A percentile compares a stretch with the other conserved stretches of the same genome.
Conservation (phyloP, 345 rosid species). For the Bruguiera gymnorhiza region DNA sequence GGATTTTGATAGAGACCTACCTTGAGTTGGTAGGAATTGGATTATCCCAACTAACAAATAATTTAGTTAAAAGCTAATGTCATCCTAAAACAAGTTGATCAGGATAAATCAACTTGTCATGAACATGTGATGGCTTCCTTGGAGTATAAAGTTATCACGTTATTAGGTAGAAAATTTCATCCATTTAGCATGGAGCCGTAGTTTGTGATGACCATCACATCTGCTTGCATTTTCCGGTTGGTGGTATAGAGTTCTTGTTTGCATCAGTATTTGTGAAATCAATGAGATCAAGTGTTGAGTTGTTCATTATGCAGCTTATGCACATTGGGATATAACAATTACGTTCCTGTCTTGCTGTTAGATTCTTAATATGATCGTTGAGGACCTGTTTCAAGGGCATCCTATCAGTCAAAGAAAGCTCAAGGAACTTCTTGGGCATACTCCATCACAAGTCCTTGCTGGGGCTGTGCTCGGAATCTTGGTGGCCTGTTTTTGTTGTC, state of each 20-base stretch:
- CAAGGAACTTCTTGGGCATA: constrained; percentile 89
- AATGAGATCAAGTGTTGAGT: no score
- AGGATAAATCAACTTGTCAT: neutral
- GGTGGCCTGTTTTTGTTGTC: constrained; percentile 71
- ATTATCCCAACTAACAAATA: no score
- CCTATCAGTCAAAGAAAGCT: constrained; percentile 90
- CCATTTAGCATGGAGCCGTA: neutral
- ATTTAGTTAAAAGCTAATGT: no score
- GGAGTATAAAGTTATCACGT: neutral
- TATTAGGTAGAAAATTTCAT: neutral
- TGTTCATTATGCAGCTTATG: no score
- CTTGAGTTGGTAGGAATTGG: no score
- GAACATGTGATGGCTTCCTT: neutral
- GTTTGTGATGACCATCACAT: neutral
- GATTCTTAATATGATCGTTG: constrained; percentile 89
- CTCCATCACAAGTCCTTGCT: constrained; percentile 82
- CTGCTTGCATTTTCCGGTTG: neutral
- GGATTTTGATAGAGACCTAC: neutral
- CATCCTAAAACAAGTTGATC: no score
- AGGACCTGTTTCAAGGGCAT: constrained; percentile 89
- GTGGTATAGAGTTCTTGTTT: neutral
- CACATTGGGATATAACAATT: neutral
- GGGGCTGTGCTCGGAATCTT: constrained; percentile 81
- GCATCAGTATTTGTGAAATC: no score
- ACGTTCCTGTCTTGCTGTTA: constrained; percentile 12